Evolutionary conservation across 257 asterid species (phyloP).

Genomic region (Nicotiana attenuata): DNA sequence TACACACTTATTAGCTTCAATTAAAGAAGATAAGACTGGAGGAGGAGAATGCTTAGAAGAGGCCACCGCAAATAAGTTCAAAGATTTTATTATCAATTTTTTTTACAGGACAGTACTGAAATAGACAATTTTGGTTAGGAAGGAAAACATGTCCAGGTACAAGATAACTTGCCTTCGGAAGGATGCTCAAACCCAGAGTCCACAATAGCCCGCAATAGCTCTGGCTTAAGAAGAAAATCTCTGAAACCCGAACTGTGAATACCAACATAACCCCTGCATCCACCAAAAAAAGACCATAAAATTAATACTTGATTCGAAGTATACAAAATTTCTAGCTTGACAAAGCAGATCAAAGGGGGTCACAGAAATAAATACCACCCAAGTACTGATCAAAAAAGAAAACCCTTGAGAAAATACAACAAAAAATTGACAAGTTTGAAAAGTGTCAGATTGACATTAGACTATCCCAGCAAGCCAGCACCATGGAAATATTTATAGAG

Average conservation of each 20-base stretch:
- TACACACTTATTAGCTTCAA: neutral
- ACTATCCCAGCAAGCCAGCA: too few relatives aligned
- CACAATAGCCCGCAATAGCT: conserved; percentile 42
- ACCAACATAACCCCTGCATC: conserved; percentile 38
- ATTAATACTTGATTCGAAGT: neutral
- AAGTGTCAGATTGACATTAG: too few relatives aligned
- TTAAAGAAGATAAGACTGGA: too few relatives aligned
- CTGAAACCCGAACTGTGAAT: conserved; percentile 51
- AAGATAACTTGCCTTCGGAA: conserved; percentile 41
- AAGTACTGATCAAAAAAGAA: neutral
- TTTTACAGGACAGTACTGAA: neutral
- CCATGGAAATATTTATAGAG: too few relatives aligned
- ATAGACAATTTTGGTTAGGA: neutral
- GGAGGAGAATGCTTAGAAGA: neutral
- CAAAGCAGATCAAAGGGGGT: neutral
- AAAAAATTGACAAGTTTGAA: too few relatives aligned
- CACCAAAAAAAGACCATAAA: neutral
- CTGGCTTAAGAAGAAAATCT: conserved; percentile 47
- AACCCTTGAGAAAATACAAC: too few relatives aligned
- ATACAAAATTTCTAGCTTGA: neutral
- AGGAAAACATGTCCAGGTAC: neutral
- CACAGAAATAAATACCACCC: neutral
- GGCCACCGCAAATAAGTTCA: neutral
- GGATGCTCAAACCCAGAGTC: conserved; percentile 54
- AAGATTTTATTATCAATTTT: neutral